Evolutionary conservation across 305 asterid species (phyloP).

Genomic region (Rubia balearica): DNA sequence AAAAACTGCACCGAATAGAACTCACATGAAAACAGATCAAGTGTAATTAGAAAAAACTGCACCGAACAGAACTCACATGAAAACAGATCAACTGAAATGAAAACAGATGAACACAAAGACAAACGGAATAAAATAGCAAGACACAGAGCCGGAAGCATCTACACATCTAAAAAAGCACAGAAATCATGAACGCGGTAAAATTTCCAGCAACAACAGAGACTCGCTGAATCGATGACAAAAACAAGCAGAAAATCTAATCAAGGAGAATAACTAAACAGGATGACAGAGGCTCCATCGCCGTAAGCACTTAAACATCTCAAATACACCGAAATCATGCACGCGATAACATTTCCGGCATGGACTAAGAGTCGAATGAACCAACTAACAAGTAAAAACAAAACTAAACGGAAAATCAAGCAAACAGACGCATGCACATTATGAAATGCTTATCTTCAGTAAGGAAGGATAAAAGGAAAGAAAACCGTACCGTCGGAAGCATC

Average conservation of each 20-base stretch:
- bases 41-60: background rate
- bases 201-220: background rate
- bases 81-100: background rate
- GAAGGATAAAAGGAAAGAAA: background rate
- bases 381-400: background rate
- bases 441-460: background rate
- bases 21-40: background rate
- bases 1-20: background rate
- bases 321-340: background rate
- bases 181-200: background rate
- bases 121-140: background rate
- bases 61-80: background rate
- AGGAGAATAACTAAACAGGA: background rate
- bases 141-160: background rate
- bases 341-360: no score
- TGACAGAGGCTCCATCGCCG: background rate
- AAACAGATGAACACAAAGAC: background rate
- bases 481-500: constrained; percentile 79
- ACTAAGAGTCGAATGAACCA: background rate
- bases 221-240: no score
- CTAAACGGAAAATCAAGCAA: background rate
- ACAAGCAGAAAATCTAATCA: background rate
- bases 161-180: background rate
- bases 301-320: background rate
- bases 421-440: background rate